phyloP scores from a whole-genome alignment of 148 eudicot genomes.

The Chenopodium album region DNA sequence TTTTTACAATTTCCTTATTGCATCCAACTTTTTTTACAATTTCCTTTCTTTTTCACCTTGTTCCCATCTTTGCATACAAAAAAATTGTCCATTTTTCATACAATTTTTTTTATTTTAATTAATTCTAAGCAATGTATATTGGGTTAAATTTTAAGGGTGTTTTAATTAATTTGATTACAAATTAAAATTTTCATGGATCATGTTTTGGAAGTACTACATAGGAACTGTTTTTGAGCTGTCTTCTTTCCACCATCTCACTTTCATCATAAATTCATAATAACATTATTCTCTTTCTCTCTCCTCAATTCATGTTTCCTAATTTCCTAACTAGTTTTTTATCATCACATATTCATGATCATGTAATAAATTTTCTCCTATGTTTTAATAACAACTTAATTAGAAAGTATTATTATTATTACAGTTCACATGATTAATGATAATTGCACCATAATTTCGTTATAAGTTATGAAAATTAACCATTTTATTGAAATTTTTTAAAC shows the following conservation, averaged over 20 bases:
- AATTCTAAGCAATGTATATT: slow-evolving; percentile 14
- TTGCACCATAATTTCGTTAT: not conserved
- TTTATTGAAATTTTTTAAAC: not conserved
- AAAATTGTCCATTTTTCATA: not conserved
- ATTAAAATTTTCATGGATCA: not conserved
- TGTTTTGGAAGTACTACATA: not conserved
- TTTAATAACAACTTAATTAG: not conserved
- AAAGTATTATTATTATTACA: not conserved
- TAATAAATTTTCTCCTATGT: not conserved
- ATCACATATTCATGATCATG: slow-evolving; percentile 2
- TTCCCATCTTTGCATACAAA: slow-evolving; percentile 20
- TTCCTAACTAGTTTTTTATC: slow-evolving; percentile 16
- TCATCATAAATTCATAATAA: not conserved
- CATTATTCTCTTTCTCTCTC: slow-evolving; percentile 12
- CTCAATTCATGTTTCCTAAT: slow-evolving; percentile 13
- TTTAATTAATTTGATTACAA: not conserved
- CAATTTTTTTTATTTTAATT: slow-evolving; percentile 2
- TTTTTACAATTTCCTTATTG: slow-evolving; percentile 4
- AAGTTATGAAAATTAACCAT: not conserved
- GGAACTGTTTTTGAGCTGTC: slow-evolving; percentile 21
- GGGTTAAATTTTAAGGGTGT: slow-evolving; percentile 2
- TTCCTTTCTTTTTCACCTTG: not conserved
- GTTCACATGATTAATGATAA: not conserved
- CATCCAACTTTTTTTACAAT: not conserved
- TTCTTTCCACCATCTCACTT: not conserved